Base-by-base conservation (phyloP, 106 monocot genomes). In the Phalaenopsis equestris region DNA sequence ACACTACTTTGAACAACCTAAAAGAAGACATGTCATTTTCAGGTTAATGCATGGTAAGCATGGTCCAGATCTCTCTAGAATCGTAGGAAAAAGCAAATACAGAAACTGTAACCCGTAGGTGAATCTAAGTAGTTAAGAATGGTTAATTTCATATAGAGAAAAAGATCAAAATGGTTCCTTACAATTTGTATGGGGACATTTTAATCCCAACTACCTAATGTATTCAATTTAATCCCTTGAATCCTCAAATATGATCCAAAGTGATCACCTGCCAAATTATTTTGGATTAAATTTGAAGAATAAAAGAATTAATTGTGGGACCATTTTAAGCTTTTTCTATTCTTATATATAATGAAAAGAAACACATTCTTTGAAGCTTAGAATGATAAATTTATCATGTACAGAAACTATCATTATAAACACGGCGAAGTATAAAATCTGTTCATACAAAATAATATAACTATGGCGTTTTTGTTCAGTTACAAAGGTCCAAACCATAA, bases 1-100 rank as follows among this genome's bases (percentile, higher is more conserved):
- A 94, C 91, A 76, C 87, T 91, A 39, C 91, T 90, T 87, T 89
- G 89, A 76, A 90, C 90, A 72, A 83, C 89, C 88, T 88, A 74
- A 49, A 76, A 42, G 37, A 18, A 82, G 17, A 72, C 36, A 85
- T 14, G 52, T 48, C 47, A 42, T 39, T 78, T 5, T 43, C 18
- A 23, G 57, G 8, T 72, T 56, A 83, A 61, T 15, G 38, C 39
- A n/a, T 1, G 15, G 8, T 42, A 30, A 30, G 30, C 30, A 30
- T 30, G 30, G 30, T 39, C 18, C n/a, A 76, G 3, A 76, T 48
- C 10, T 23, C 48, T 49, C 21, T 11, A 76, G 24, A 49, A 46
- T 52, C 5, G 48, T 14, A 49, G 2, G 30, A 49, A 15, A 74
- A 74, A 18, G 5, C 18, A 74, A 41, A 74, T 41, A 74, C 12